Conservation (phyloP, 352 stramenopile genomes). For the Pythium plurisporium region DNA sequence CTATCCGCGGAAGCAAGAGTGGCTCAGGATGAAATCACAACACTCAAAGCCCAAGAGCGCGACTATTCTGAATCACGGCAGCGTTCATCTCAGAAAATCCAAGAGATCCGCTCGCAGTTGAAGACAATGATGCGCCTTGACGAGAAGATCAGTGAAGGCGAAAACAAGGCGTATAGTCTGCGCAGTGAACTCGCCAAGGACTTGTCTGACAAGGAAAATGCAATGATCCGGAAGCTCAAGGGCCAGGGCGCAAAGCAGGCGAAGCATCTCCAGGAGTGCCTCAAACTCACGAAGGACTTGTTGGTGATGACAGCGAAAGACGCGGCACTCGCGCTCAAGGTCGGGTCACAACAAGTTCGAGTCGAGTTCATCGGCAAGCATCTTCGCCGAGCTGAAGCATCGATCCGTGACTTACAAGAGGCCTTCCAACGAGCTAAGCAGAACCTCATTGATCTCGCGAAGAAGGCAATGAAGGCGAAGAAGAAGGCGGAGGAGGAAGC, state of each 20-base stretch:
- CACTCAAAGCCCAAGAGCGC: conserved; percentile 62
- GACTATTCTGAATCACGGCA: conserved; percentile 54
- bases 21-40: conserved; percentile 63
- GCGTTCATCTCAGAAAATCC: conserved; percentile 50
- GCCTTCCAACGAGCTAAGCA: conserved; percentile 62
- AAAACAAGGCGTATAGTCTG: conserved; percentile 68
- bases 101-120: conserved; percentile 64
- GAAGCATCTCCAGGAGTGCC: conserved; percentile 59
- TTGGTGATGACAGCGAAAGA: conserved; percentile 46
- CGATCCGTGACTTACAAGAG: conserved; percentile 50
- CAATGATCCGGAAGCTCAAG: conserved; percentile 70
- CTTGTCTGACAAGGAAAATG: conserved; percentile 71
- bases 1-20: conserved; percentile 26
- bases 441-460: conserved; percentile 51
- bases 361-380: conserved; percentile 60
- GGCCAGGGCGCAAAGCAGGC: conserved; percentile 66
- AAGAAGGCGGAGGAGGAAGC: conserved; percentile 58
- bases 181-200: conserved; percentile 76
- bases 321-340: conserved; percentile 43
- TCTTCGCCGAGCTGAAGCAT: conserved; percentile 46
- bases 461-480: conserved; percentile 68
- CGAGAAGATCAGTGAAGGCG: conserved; percentile 65
- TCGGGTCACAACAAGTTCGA: conserved; percentile 64
- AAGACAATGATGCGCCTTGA: conserved; percentile 68
- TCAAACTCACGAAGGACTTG: conserved; percentile 50